These are phyloP conservation scores for Russula sp. DNA, from an alignment of 768 basidiomycete species.

Conservation along the genomic window DNA sequence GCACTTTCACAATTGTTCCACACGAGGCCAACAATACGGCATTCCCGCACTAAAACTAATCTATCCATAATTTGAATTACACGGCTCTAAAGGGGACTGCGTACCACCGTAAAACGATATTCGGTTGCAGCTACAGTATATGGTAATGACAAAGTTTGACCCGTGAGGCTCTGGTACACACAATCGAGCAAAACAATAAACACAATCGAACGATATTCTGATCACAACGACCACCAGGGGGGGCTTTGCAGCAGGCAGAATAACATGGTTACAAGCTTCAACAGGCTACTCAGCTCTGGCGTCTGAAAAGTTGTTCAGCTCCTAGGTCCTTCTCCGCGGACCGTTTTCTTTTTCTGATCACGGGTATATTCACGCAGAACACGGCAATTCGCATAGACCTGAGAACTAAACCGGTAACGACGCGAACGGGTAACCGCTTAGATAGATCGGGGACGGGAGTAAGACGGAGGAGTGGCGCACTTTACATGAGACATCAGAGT, in stretches of 20 bases:
- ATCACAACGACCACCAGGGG: background rate
- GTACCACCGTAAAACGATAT: background rate
- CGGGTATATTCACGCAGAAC: slow-evolving; percentile 13
- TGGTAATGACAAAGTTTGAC: background rate
- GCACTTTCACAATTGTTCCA: background rate
- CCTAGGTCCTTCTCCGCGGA: slow-evolving; percentile 8
- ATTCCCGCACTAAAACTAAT: background rate
- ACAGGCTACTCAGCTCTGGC: slow-evolving; percentile 15
- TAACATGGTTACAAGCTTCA: slow-evolving; percentile 10
- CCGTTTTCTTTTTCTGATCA: slow-evolving; percentile 5
- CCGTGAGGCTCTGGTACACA: background rate
- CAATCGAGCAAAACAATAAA: background rate
- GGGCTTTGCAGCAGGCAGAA: background rate
- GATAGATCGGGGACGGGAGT: background rate
- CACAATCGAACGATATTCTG: slow-evolving; percentile 8
- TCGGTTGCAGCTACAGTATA: no score
- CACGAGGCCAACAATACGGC: background rate
- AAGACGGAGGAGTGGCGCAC: slow-evolving; percentile 4
- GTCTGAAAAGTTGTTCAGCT: slow-evolving; percentile 18
- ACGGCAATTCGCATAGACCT: slow-evolving; percentile 6
- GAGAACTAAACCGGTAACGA: slow-evolving; percentile 5
- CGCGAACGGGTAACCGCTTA: background rate
- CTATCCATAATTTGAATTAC: background rate
- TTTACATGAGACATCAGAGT: slow-evolving; percentile 14
- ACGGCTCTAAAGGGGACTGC: background rate